Evolutionary conservation across 331 rosid species (phyloP), one percentile per base, ranked within the genome.

Genomic region (Ulmus americana): DNA sequence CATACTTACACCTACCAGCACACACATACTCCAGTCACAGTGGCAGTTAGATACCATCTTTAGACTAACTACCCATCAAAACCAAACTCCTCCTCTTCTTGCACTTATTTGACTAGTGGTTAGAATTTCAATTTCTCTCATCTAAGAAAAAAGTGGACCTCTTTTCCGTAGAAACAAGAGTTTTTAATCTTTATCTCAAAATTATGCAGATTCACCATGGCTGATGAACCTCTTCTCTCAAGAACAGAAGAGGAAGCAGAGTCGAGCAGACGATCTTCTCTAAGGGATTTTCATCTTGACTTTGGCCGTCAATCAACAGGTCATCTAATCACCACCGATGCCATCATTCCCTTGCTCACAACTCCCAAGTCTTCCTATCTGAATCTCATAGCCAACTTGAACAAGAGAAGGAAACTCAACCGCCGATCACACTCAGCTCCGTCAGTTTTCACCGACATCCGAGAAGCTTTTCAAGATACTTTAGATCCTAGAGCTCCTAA

Each of bases 351-450:
- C 45, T 63, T 69, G 10, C 49, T 68, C 6, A 10, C 77, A 18
- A 70, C 75, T 1, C 75, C 76, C 44, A 80, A 6, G 13, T 55
- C 80, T 70, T 68, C 88, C 18, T 77, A 68, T 42, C 52, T 67
- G 9, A 81, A 79, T 64, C 83, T 81, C 67, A 44, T 81, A 45
- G 79, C 84, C 70, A 84, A 74, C 74, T 79, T 78, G 64, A 78
- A 70, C 77, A 63, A 12, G 70, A 75, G 55, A 14, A 51, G 67
- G 14, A 70, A 70, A 70, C 67, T 77, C 14, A 22, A n/a, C 5
- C 81, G 35, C 15, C 86, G 88, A 20, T 79, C 91, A 0, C 73
- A 64, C 48, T 88, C 95, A 6, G 81, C 90, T 7, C 95, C 95
- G 1, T 74, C 85, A 0, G 38, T 88, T 14, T 59, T 85, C 73